Evolutionary conservation across 2,329 filamentous ascomycete genomes (phyloP).

Genomic region (Fusarium sulawesiense): DNA sequence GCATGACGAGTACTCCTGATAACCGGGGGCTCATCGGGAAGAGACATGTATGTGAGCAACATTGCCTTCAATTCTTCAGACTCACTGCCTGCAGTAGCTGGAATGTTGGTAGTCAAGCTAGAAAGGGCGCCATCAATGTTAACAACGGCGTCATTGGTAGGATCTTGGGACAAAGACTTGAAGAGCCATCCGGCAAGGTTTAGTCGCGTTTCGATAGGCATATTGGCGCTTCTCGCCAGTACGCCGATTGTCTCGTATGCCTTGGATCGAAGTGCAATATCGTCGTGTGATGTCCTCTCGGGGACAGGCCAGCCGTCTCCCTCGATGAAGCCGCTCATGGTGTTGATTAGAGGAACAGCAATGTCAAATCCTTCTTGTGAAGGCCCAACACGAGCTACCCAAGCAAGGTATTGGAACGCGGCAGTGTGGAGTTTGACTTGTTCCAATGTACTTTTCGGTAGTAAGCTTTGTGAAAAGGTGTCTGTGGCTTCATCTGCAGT

Average conservation of each 20-base stretch:
- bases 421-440: conserved; percentile 82
- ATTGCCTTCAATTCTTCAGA: conserved; percentile 59
- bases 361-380: conserved; percentile 69
- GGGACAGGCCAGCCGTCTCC: conserved; percentile 85
- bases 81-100: conserved; percentile 48
- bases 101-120: conserved; percentile 68
- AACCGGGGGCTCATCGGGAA: conserved; percentile 60
- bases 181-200: conserved; percentile 80
- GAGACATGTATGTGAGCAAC: conserved; percentile 75
- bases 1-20: conserved; percentile 83
- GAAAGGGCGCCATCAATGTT: conserved; percentile 92
- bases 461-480: conserved; percentile 37
- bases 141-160: conserved; percentile 78
- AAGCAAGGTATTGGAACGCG: conserved; percentile 87
- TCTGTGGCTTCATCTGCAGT: conserved; percentile 38
- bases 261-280: conserved; percentile 76
- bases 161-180: conserved; percentile 82
- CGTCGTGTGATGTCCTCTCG: conserved; percentile 67
- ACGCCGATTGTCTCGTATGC: conserved; percentile 93
- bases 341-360: conserved; percentile 74
- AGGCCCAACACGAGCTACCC: conserved; percentile 81
- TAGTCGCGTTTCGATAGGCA: conserved; percentile 65
- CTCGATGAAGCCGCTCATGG: conserved; percentile 78
- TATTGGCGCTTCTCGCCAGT: conserved; percentile 73
- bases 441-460: conserved; percentile 71